These are phyloP conservation scores for Gymnopus androsaceus DNA, from an alignment of 1,284 basidiomycete genomes.

Conservation along the genomic window DNA sequence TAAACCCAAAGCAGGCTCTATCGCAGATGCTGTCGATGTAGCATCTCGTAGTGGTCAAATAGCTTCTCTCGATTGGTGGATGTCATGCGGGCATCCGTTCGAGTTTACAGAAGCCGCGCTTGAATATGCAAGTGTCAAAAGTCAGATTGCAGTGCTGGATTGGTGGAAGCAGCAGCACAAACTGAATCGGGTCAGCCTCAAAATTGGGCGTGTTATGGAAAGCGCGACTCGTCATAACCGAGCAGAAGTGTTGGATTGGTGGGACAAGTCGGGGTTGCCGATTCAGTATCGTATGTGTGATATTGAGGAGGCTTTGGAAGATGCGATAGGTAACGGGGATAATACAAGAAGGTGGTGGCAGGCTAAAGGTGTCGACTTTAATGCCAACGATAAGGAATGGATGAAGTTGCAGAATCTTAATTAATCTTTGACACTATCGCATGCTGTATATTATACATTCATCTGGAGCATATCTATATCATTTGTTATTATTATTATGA, in stretches of 20 bases:
- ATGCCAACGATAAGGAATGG: constrained; percentile 80
- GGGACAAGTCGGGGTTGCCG: constrained; percentile 73
- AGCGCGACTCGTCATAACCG: constrained; percentile 79
- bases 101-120: constrained; percentile 77
- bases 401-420: constrained; percentile 77
- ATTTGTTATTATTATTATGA: not conserved
- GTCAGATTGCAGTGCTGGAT: constrained; percentile 68
- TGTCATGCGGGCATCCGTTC: constrained; percentile 53
- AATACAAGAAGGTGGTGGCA: constrained; percentile 77
- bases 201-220: constrained; percentile 81
- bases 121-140: constrained; percentile 73
- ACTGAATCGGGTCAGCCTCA: constrained; percentile 55
- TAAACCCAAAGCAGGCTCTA: constrained; percentile 48
- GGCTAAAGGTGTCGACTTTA: constrained; percentile 75
- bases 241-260: constrained; percentile 83
- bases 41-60: constrained; percentile 74
- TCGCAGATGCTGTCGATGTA: constrained; percentile 66
- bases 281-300: constrained; percentile 85
- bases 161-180: constrained; percentile 72
- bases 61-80: constrained; percentile 73
- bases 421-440: constrained; percentile 30
- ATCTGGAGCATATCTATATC: not conserved
- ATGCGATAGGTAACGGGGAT: constrained; percentile 75
- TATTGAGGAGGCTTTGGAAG: constrained; percentile 83
- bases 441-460: constrained; percentile 5